Evolutionary conservation across 192 early-diverging fungal genomes (phyloP), one percentile per base, ranked within the genome.

Genomic region (Lunasporangiospora selenospora): DNA sequence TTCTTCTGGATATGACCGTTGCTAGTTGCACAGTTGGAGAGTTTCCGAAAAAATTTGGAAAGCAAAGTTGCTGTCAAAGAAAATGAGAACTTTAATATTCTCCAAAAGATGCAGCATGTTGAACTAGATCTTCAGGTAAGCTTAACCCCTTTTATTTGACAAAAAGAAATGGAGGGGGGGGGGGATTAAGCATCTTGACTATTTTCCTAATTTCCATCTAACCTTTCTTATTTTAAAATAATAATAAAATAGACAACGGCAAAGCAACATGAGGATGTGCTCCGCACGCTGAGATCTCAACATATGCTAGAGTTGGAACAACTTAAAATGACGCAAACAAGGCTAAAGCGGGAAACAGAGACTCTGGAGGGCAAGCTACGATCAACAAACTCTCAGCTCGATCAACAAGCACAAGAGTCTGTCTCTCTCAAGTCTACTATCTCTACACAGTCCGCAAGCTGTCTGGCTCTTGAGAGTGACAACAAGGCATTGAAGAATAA

Each of bases 51-150:
- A 29, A 75, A 40, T 23, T 62, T 91, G 6, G 76, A 88, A 65
- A 49, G 48, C 36, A 77, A 80, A 27, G 82, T 91, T n/a, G 64
- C 73, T 4, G 64, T 62, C n/a, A 91, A 91, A 49, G 85, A 89
- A 60, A 70, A 67, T 40, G 89, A 91, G 57, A 91, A 88, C 37
- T 50, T 58, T 45, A 55, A 75, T 12, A 75, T 77, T 3, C 41
- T 67, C 21, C 64, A 65, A 43, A 61, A 80, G 49, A 60, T 76
- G 45, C 58, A 60, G 41, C 56, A 81, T 39, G 55, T 85, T 18
- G 66, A 77, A 24, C 65, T 80, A 32, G 54, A 62, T 9, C 24
- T 80, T 11, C 41, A 70, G 49, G 67, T 58, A 64, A 29, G 54
- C 9, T n/a, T n/a, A 40, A 11, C 2, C 21, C 3, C 11, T 43